A percentile compares a stretch with the other conserved stretches of the same genome.
Evolutionary conservation across 495 filamentous ascomycete species (phyloP).

Genomic region (Tuber melanosporum): DNA sequence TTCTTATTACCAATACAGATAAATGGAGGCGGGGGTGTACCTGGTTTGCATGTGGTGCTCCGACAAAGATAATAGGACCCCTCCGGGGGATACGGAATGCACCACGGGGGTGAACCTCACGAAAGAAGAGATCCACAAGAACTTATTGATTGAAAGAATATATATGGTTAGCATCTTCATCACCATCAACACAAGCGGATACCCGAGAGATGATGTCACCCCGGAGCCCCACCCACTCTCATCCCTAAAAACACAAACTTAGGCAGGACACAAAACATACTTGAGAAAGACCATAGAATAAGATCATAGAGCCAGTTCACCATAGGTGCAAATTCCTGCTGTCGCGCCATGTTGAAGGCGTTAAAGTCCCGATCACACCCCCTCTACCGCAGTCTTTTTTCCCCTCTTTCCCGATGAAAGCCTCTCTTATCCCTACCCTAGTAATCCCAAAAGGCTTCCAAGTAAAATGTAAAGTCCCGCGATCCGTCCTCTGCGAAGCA

Average conservation of each 20-base stretch:
- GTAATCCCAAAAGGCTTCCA: neutral
- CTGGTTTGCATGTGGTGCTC: conserved; percentile 98
- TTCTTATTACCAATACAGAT: neutral
- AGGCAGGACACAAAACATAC: conserved; percentile 20
- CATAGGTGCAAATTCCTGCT: conserved; percentile 50
- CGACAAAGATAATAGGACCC: conserved; percentile 90
- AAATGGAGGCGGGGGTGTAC: conserved; percentile 46
- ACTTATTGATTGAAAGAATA: conserved; percentile 76
- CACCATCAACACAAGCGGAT: neutral
- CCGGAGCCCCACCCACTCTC: neutral
- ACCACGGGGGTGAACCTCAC: conserved; percentile 89
- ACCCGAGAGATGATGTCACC: neutral
- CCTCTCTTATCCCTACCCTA: neutral
- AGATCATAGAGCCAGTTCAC: conserved; percentile 62
- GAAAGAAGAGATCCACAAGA: conserved; percentile 90
- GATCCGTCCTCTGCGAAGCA: neutral
- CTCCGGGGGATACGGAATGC: conserved; percentile 84
- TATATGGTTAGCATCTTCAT: conserved; percentile 45
- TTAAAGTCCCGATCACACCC: neutral
- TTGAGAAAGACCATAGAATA: conserved; percentile 62
- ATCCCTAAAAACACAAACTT: neutral
- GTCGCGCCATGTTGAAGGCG: conserved; percentile 22
- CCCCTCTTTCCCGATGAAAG: neutral
- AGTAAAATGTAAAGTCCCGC: neutral
- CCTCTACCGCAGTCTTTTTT: neutral